Base-by-base conservation (phyloP, 1,139 yeast species). In the Yamadazyma taylorii region DNA sequence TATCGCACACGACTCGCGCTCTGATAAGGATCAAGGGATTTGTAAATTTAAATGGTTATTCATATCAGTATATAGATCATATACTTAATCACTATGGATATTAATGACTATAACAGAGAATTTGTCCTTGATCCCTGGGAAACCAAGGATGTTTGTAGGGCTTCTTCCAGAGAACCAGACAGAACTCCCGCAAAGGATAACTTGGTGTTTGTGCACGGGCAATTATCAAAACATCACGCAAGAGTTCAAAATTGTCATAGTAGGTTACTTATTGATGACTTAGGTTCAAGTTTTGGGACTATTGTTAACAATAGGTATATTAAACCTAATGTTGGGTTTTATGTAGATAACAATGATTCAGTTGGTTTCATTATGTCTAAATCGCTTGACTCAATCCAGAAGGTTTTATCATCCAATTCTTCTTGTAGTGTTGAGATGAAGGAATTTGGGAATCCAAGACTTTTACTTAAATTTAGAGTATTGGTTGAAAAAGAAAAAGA, bases 211-310 rank as follows among this genome's bases (percentile, higher is more conserved):
- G 39, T 42, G 17, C 56, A 61, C 40, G 40, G 56, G 30, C 68
- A 63, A 45, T 44, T 64, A 35, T 61, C 67, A 12, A 63, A 61
- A 46, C 31, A 45, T 7, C 70, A 64, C 39, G 69, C 67, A 9
- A 19, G 7, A 10, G n/a, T 49, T 10, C 16, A 17, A 15, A 22
- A 29, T 28, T 23, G 17, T 11, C 45, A 52, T 22, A 55, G 52
- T n/a, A 33, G 32, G 9, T 53, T 68, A 36, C 51, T 33, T 27
- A 38, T 70, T 29, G 50, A 48, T 38, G 76, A 70, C 42, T 42
- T 45, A 11, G 46, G 46, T 10, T 67, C 73, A 5, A 67, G 71
- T 22, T 70, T 69, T 50, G 76, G 76, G 1, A 69, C 75, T 5
- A 47, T 66, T 13, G 39, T 66, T 33, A 63, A 67, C 42, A 51